A percentile compares a stretch with the other conserved stretches of the same genome.
These are phyloP conservation scores for Pseudogymnoascus sp. DNA, from an alignment of 2,329 filamentous ascomycete species.

Conservation along the genomic window DNA sequence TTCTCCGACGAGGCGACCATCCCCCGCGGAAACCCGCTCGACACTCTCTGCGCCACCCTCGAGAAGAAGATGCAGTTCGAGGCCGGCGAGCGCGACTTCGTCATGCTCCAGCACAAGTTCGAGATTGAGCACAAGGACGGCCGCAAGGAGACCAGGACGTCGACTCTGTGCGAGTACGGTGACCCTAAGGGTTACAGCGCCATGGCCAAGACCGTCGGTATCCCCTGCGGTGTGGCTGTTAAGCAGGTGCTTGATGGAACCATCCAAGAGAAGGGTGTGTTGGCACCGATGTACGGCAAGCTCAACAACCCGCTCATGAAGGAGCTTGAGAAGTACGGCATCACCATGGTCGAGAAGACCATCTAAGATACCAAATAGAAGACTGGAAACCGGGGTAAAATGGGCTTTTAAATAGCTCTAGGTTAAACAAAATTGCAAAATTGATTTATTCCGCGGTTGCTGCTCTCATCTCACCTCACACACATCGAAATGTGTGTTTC, in stretches of 20 bases:
- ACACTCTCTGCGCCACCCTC: conserved; percentile 82
- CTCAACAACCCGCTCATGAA: conserved; percentile 67
- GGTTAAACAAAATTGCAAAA: conserved; percentile 3
- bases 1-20: conserved; percentile 62
- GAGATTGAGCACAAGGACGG: conserved; percentile 78
- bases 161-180: conserved; percentile 77
- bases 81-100: conserved; percentile 74
- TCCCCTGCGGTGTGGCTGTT: conserved; percentile 67
- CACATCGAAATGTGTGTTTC: neutral
- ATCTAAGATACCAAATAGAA: conserved; percentile 23
- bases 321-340: conserved; percentile 69
- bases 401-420: neutral
- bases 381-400: neutral
- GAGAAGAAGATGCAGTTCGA: conserved; percentile 89
- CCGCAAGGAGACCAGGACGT: conserved; percentile 66
- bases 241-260: conserved; percentile 70
- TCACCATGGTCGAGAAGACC: conserved; percentile 64
- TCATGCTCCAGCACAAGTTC: conserved; percentile 76
- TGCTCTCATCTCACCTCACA: neutral
- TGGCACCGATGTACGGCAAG: conserved; percentile 68
- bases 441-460: neutral
- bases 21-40: conserved; percentile 70
- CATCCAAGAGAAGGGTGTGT: conserved; percentile 61
- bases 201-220: conserved; percentile 77
- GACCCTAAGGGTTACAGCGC: conserved; percentile 67